phyloP scores from a whole-genome alignment of 352 stramenopile genomes.

The Pythium aristosporum region DNA sequence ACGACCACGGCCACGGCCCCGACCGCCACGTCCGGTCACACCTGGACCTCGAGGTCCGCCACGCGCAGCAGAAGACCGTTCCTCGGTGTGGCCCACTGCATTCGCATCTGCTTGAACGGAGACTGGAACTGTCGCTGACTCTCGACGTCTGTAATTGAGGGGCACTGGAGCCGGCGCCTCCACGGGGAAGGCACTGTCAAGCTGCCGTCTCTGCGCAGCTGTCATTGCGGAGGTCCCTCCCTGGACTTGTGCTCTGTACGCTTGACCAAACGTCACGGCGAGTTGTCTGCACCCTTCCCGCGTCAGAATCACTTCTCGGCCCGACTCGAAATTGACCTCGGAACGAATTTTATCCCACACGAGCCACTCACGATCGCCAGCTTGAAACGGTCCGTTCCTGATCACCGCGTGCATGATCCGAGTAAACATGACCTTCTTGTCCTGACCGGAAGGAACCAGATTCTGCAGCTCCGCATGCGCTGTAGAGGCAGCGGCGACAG shows the following conservation, averaged over 20 bases:
- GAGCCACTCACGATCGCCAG: background rate
- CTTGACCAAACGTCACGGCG: background rate
- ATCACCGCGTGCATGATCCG: background rate
- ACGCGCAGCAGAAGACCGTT: no score
- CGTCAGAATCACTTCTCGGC: background rate
- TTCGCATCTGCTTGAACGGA: no score
- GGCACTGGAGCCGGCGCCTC: no score
- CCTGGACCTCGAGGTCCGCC: no score
- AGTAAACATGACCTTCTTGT: background rate
- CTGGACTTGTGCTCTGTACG: background rate
- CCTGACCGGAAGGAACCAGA: background rate
- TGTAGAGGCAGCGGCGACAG: no score
- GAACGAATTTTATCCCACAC: slow-evolving; percentile 6
- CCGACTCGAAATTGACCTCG: background rate
- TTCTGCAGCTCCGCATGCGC: no score
- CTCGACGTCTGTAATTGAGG: no score
- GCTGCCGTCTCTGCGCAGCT: background rate
- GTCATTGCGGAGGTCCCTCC: background rate
- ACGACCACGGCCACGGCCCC: background rate
- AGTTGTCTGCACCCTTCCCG: background rate
- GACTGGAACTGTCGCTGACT: no score
- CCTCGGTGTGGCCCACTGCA: no score
- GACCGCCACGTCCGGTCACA: no score
- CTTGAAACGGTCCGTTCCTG: background rate
- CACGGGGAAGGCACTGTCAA: no score